phyloP scores from a whole-genome alignment of 2,329 filamentous ascomycete genomes.

The Fusarium sp. region DNA sequence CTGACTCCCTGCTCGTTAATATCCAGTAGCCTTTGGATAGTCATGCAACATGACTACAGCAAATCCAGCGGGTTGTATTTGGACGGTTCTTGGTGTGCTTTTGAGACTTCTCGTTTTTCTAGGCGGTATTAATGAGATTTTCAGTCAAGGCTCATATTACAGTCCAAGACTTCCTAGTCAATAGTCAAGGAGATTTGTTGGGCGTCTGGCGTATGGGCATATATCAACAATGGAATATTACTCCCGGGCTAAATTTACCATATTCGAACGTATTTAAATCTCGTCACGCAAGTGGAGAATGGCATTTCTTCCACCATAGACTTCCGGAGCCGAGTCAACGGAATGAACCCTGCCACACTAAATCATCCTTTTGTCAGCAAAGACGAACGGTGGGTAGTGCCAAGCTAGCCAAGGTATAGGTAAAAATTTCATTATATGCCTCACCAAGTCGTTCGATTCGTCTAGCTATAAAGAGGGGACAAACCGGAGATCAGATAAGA shows the following conservation, averaged over 20 bases:
- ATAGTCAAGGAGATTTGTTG: background rate
- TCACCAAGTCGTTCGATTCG: background rate
- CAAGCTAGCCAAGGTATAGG: background rate
- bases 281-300: background rate
- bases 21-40: background rate
- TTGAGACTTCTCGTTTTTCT: background rate
- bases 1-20: constrained; percentile 34
- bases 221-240: background rate
- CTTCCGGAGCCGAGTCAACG: background rate
- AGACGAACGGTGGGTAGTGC: background rate
- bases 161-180: background rate
- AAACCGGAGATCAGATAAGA: constrained; percentile 29
- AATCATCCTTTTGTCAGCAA: background rate
- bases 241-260: background rate
- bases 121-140: background rate
- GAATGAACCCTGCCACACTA: background rate
- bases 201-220: background rate
- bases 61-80: too few species aligned
- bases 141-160: background rate
- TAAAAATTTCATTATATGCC: constrained; percentile 1
- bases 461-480: background rate
- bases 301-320: background rate
- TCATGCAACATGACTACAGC: too few species aligned
- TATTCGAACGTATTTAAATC: background rate
- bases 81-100: too few species aligned